Evolutionary conservation across 495 filamentous ascomycete genomes (phyloP).

Genomic region (Aspergillus cavernicola): DNA sequence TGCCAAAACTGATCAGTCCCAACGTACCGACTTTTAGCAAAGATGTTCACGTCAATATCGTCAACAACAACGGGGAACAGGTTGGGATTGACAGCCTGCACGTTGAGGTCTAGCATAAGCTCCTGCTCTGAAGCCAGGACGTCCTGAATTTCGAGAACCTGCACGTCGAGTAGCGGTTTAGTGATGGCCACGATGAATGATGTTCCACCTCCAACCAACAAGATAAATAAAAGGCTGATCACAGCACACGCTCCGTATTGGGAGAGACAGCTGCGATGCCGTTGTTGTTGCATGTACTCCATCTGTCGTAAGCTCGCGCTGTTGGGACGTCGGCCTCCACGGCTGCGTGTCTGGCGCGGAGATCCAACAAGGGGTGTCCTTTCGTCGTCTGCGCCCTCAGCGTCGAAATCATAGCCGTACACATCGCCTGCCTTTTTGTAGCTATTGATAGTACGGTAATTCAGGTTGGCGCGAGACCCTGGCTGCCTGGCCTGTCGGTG

Average conservation of each 20-base stretch:
- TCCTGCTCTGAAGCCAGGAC: constrained; percentile 93
- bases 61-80: constrained; percentile 79
- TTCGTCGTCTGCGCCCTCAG: constrained; percentile 85
- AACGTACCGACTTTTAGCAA: constrained; percentile 86
- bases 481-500: constrained; percentile 34
- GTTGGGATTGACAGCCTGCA: constrained; percentile 87
- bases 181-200: constrained; percentile 88
- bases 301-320: constrained; percentile 65
- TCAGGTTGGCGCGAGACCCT: constrained; percentile 31
- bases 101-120: constrained; percentile 89
- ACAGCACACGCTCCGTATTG: constrained; percentile 78
- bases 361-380: constrained; percentile 77
- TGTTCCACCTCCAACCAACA: constrained; percentile 74
- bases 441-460: constrained; percentile 41
- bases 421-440: constrained; percentile 51
- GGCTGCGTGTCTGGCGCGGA: constrained; percentile 56
- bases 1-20: constrained; percentile 74
- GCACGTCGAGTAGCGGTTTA: constrained; percentile 76
- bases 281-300: constrained; percentile 70
- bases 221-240: constrained; percentile 65
- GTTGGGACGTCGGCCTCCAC: constrained; percentile 51
- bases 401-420: constrained; percentile 65
- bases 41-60: constrained; percentile 83
- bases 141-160: constrained; percentile 73
- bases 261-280: constrained; percentile 59